Conservation (phyloP, 345 rosid species). For the Schrenkiella parvula region DNA sequence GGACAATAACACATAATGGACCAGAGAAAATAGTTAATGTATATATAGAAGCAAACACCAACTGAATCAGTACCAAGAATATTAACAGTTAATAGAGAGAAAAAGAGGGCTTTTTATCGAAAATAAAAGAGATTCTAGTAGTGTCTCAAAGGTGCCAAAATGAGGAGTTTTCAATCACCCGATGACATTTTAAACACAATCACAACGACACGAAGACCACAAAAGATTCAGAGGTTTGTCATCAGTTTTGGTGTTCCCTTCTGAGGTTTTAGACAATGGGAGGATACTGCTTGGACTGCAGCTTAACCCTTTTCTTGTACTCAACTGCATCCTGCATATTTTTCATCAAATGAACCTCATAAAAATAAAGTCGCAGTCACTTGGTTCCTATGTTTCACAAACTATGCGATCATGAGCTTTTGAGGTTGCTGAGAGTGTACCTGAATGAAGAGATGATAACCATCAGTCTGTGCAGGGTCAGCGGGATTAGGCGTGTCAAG, state of each 20-base stretch:
- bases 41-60: constrained; percentile 24
- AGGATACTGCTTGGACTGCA: constrained; percentile 90
- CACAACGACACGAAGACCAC: constrained; percentile 9
- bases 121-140: constrained; percentile 12
- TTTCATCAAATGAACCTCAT: neutral
- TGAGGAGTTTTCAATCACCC: constrained; percentile 24
- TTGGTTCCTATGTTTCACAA: neutral
- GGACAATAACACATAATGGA: neutral
- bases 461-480: constrained; percentile 92
- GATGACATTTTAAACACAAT: constrained; percentile 23
- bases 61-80: constrained; percentile 29
- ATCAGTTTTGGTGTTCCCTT: constrained; percentile 27
- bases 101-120: constrained; percentile 1
- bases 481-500: constrained; percentile 84
- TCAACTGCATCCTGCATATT: constrained; percentile 63
- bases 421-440: constrained; percentile 27
- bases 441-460: constrained; percentile 89
- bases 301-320: constrained; percentile 84
- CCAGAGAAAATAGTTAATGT: neutral
- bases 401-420: neutral
- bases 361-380: neutral
- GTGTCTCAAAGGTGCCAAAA: constrained; percentile 25
- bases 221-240: constrained; percentile 27
- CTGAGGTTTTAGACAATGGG: constrained; percentile 40
- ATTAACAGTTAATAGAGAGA: constrained; percentile 16